Conservation (phyloP, 139 green algal species). For the Chlorella ohadii region DNA sequence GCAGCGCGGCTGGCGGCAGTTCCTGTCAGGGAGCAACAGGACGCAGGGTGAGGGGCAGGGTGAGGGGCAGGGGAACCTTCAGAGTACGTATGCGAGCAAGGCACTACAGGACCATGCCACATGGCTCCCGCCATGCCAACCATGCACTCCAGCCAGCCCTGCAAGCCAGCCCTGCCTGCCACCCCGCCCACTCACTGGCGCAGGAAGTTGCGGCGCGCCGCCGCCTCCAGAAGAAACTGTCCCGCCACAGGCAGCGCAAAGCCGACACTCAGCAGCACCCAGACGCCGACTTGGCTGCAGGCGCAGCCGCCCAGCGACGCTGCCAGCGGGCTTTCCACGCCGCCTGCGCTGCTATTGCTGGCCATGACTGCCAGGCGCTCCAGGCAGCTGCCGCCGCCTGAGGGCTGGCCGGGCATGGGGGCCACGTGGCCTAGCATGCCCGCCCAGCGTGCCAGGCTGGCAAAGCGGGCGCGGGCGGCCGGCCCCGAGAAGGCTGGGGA, state of each 20-base stretch:
- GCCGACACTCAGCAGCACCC: constrained; percentile 6
- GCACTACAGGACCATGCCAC: background rate
- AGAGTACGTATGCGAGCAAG: no score
- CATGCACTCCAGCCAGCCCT: no score
- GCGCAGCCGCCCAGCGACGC: background rate
- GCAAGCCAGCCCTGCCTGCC: no score
- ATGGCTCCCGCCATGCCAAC: no score
- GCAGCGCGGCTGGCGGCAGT: constrained; percentile 1
- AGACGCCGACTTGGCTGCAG: constrained; percentile 7
- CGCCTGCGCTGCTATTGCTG: background rate
- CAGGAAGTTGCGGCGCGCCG: background rate
- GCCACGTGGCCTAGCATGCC: background rate
- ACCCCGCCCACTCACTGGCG: background rate
- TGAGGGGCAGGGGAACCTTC: no score
- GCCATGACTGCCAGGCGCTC: background rate
- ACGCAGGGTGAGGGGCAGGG: background rate
- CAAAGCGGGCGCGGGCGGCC: background rate
- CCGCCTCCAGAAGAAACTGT: constrained; percentile 7
- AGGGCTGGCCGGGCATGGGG: background rate
- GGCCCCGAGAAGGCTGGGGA: background rate
- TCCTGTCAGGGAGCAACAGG: background rate
- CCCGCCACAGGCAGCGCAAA: background rate
- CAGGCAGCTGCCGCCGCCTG: constrained; percentile 7
- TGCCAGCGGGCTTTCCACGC: background rate
- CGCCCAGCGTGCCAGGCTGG: background rate